These are phyloP conservation scores for Rhizopus sp. DNA, from an alignment of 371 early-diverging fungal species.

Conservation along the genomic window DNA sequence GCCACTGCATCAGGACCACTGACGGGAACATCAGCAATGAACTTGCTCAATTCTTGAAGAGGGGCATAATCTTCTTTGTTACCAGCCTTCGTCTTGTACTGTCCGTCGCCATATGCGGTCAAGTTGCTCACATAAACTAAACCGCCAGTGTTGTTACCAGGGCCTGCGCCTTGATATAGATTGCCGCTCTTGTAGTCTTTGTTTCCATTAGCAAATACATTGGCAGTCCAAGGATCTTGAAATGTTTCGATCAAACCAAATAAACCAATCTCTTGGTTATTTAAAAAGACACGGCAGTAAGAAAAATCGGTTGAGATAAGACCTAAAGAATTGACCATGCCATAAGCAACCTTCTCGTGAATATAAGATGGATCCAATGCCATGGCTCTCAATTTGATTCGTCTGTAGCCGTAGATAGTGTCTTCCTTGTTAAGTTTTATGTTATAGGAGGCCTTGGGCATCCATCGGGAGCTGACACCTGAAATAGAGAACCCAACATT, in stretches of 20 bases:
- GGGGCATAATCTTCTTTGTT: constrained; percentile 5
- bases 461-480: constrained; percentile 24
- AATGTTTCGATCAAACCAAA: no score
- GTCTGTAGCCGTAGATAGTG: constrained; percentile 28
- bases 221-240: constrained; percentile 35
- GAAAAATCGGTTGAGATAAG: constrained; percentile 21
- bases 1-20: constrained; percentile 3
- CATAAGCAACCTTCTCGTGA: constrained; percentile 28
- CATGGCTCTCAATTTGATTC: constrained; percentile 29
- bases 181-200: constrained; percentile 33
- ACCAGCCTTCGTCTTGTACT: no score
- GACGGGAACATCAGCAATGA: constrained; percentile 13
- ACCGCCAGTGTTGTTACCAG: no score
- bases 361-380: constrained; percentile 35
- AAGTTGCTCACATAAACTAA: no score
- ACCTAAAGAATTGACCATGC: constrained; percentile 22
- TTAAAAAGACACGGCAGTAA: no score
- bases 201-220: constrained; percentile 34
- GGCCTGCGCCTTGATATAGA: constrained; percentile 30
- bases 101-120: no score
- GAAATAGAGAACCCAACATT: constrained; percentile 19
- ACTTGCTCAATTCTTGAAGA: constrained; percentile 30
- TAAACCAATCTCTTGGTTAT: no score
- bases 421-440: constrained; percentile 15
- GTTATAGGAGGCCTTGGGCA: constrained; percentile 22